Percentiles rank a stretch among this genome's conserved stretches.
These are phyloP conservation scores for Plenodomus tracheiphilus DNA, from an alignment of 2,329 filamentous ascomycete species.

Conservation along the genomic window DNA sequence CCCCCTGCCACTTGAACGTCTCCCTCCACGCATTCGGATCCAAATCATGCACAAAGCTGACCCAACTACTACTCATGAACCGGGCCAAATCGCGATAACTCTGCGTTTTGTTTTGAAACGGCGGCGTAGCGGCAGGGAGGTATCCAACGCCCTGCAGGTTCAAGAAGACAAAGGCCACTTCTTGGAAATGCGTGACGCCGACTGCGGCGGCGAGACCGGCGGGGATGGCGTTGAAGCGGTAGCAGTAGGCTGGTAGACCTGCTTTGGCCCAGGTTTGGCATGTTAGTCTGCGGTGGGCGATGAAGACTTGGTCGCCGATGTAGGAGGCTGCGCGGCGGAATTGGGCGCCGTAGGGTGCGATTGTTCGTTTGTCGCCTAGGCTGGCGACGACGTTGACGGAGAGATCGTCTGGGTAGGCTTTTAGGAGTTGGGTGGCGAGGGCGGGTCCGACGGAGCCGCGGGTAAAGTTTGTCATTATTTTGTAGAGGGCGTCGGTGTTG, in stretches of 20 bases:
- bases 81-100: slow-evolving; percentile 45
- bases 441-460: slow-evolving; percentile 27
- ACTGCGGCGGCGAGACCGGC: slow-evolving; percentile 48
- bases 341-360: slow-evolving; percentile 39
- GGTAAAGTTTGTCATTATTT: slow-evolving; percentile 39
- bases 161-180: slow-evolving; percentile 54
- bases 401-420: slow-evolving; percentile 35
- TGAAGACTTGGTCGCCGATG: slow-evolving; percentile 59
- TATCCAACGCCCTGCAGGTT: slow-evolving; percentile 51
- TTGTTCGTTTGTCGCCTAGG: slow-evolving; percentile 22
- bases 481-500: slow-evolving; percentile 57
- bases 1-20: slow-evolving; percentile 17
- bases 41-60: slow-evolving; percentile 50
- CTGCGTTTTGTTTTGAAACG: slow-evolving; percentile 42
- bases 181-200: slow-evolving; percentile 60
- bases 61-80: slow-evolving; percentile 52
- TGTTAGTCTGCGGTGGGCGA: slow-evolving; percentile 59
- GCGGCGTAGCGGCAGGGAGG: slow-evolving; percentile 32
- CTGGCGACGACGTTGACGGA: slow-evolving; percentile 31
- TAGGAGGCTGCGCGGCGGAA: slow-evolving; percentile 58
- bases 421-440: slow-evolving; percentile 26
- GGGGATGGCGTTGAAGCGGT: slow-evolving; percentile 63
- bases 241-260: slow-evolving; percentile 60
- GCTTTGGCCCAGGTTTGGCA: slow-evolving; percentile 56
- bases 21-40: slow-evolving; percentile 33